These are phyloP conservation scores for Wolfiporia cocos DNA, from an alignment of 1,284 basidiomycete species.

Conservation along the genomic window DNA sequence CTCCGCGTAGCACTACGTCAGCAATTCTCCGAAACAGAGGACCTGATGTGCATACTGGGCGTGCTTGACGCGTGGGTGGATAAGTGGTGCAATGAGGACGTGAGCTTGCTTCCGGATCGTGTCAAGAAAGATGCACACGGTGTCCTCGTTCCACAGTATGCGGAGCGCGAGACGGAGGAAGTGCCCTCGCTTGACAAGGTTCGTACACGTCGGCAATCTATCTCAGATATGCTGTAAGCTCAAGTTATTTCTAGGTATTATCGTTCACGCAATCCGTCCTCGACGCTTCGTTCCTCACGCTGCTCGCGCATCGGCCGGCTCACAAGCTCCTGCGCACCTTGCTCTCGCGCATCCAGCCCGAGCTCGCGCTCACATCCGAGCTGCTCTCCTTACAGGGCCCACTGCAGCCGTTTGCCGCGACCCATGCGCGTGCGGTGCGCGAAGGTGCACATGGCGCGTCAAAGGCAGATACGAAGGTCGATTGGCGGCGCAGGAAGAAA, in stretches of 20 bases:
- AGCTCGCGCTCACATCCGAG: slow-evolving; percentile 41
- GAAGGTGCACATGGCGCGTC: slow-evolving; percentile 26
- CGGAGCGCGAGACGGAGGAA: neutral
- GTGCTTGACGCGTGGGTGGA: slow-evolving; percentile 52
- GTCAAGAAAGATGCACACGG: slow-evolving; percentile 25
- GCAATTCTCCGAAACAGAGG: slow-evolving; percentile 46
- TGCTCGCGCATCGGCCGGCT: slow-evolving; percentile 55
- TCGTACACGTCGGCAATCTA: slow-evolving; percentile 10
- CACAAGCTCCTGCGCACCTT: slow-evolving; percentile 44
- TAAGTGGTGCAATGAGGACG: slow-evolving; percentile 34
- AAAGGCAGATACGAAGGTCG: slow-evolving; percentile 32
- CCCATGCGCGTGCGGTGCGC: slow-evolving; percentile 40
- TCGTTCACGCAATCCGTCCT: slow-evolving; percentile 56
- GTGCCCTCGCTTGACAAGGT: slow-evolving; percentile 42
- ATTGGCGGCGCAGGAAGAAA: slow-evolving; percentile 55
- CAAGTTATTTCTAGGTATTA: slow-evolving; percentile 35
- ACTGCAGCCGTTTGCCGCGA: slow-evolving; percentile 47
- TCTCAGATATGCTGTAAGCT: too few relatives aligned
- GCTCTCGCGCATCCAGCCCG: slow-evolving; percentile 44
- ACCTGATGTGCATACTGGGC: slow-evolving; percentile 43
- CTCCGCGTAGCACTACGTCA: slow-evolving; percentile 52
- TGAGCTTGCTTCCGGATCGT: slow-evolving; percentile 33
- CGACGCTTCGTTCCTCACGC: slow-evolving; percentile 60
- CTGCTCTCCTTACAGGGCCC: slow-evolving; percentile 51
- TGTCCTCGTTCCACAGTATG: slow-evolving; percentile 10